phyloP scores from a whole-genome alignment of 305 asterid species.

The Rubia balearica region DNA sequence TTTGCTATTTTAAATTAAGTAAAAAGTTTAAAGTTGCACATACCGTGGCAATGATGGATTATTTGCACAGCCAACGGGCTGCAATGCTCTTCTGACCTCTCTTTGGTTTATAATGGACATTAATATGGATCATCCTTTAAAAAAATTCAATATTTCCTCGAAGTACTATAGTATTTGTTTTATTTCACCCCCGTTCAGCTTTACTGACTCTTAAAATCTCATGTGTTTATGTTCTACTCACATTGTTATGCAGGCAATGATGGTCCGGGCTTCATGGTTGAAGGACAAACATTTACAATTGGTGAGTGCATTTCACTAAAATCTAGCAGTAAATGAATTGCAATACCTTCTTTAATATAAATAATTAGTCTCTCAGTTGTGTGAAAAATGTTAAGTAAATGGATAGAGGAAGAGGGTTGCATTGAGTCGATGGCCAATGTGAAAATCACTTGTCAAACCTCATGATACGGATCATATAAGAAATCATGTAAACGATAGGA shows the following conservation, averaged over 20 bases:
- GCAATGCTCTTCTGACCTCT: no score
- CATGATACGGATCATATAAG: no score
- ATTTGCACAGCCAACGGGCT: no score
- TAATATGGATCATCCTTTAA: no score
- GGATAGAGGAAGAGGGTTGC: no score
- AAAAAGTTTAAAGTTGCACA: background rate
- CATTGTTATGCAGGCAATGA: constrained; percentile 55
- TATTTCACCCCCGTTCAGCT: background rate
- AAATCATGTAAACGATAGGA: no score
- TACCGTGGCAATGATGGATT: no score
- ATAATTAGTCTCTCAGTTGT: background rate
- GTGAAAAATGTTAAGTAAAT: background rate
- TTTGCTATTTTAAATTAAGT: background rate
- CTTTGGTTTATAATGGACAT: no score
- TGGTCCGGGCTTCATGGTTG: constrained; percentile 77
- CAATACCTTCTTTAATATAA: background rate
- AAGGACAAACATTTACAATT: constrained; percentile 92
- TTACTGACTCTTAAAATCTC: background rate
- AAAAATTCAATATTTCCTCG: background rate
- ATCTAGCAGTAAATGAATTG: background rate
- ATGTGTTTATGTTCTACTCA: background rate
- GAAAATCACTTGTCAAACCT: no score
- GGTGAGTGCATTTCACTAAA: constrained; percentile 41
- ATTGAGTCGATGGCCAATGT: no score
- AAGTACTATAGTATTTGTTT: background rate